These are phyloP conservation scores for Juncus inflexus DNA, from an alignment of 176 grass and related monocot genomes.

Conservation along the genomic window DNA sequence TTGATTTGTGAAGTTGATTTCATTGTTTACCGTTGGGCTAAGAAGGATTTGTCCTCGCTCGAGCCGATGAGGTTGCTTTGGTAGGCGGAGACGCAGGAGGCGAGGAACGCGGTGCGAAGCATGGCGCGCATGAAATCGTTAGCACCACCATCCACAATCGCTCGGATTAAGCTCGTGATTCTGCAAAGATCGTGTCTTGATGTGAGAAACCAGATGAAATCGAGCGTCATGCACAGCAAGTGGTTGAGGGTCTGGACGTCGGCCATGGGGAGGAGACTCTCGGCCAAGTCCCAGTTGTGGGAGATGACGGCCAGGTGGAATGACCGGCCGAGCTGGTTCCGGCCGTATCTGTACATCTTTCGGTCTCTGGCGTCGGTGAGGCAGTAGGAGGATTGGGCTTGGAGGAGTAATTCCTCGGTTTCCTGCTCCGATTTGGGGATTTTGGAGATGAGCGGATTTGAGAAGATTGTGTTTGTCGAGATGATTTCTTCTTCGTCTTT, in stretches of 20 bases:
- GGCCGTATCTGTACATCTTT: constrained; percentile 32
- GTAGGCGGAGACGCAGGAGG: constrained; percentile 70
- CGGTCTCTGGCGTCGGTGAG: constrained; percentile 18
- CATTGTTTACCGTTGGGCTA: constrained; percentile 54
- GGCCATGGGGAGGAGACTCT: constrained; percentile 53
- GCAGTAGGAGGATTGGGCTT: constrained; percentile 22
- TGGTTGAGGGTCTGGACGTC: constrained; percentile 64
- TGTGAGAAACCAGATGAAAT: constrained; percentile 74
- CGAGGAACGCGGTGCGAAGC: constrained; percentile 60
- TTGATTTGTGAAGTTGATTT: background rate
- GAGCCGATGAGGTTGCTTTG: constrained; percentile 51
- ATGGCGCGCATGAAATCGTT: constrained; percentile 75
- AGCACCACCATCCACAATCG: constrained; percentile 58
- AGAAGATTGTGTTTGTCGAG: constrained; percentile 38
- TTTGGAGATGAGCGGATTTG: constrained; percentile 32
- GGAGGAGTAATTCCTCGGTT: constrained; percentile 22
- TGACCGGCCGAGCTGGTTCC: constrained; percentile 53
- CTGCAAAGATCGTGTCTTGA: constrained; percentile 49
- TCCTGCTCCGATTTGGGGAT: constrained; percentile 14
- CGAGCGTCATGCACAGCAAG: constrained; percentile 53
- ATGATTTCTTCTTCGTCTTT: constrained; percentile 28
- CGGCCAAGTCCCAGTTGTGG: constrained; percentile 54
- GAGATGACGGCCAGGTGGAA: constrained; percentile 59
- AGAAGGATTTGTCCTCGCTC: constrained; percentile 52
- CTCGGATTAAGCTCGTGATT: constrained; percentile 47